Evolutionary conservation across 768 basidiomycete genomes (phyloP).

Genomic region (Trametes maxima): DNA sequence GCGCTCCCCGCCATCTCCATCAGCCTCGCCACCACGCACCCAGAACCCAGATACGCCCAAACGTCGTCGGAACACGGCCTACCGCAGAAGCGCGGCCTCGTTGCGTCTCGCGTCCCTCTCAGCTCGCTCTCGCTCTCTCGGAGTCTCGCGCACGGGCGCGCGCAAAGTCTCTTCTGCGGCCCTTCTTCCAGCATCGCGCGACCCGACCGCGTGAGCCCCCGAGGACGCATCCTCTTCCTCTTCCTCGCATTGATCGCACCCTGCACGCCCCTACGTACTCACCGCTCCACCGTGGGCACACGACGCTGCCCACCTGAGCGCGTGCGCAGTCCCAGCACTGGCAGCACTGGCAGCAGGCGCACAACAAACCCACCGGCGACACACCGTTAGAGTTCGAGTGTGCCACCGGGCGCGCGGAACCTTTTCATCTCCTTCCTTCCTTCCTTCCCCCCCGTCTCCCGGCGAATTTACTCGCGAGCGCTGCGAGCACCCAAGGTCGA

Average conservation of each 20-base stretch:
- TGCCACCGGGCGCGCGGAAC: background rate
- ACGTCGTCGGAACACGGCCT: conserved; percentile 4
- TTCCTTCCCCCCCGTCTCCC: background rate
- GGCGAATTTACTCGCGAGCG: conserved; percentile 17
- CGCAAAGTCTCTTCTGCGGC: background rate
- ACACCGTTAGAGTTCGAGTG: background rate
- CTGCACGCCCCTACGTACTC: background rate
- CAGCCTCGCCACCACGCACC: too few relatives aligned
- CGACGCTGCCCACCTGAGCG: background rate
- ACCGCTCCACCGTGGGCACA: background rate
- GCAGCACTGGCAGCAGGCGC: background rate
- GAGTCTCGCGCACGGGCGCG: background rate
- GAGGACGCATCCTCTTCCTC: background rate
- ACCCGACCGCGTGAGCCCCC: background rate
- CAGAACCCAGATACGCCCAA: background rate
- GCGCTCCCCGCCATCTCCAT: background rate
- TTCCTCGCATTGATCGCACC: background rate
- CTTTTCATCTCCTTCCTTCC: background rate
- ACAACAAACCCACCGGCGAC: background rate
- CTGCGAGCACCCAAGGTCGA: too few relatives aligned
- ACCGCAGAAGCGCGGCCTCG: conserved; percentile 7
- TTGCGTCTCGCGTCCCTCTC: background rate
- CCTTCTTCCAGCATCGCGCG: background rate
- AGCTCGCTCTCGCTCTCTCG: background rate
- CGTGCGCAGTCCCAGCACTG: background rate